phyloP scores from a whole-genome alignment of 352 stramenopile genomes.

The Chrysophaeum taylorii region DNA sequence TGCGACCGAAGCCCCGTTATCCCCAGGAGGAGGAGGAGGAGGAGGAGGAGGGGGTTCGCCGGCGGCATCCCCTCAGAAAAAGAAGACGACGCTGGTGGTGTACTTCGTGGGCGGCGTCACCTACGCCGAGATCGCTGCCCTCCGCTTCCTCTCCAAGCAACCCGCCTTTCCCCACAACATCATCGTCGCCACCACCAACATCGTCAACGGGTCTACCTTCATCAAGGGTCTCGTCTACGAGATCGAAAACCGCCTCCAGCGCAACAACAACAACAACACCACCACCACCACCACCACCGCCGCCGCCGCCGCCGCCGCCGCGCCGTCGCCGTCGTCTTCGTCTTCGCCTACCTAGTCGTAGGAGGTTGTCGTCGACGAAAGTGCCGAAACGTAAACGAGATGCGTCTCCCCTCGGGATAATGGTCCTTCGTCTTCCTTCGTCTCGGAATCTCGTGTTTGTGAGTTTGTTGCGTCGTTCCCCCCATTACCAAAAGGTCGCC shows the following conservation, averaged over 20 bases:
- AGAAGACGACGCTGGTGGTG: conserved; percentile 56
- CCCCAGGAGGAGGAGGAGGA: conserved; percentile 29
- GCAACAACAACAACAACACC: neutral
- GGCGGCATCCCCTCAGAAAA: conserved; percentile 44
- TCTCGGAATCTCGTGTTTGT: conserved; percentile 65
- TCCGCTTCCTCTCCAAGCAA: conserved; percentile 81
- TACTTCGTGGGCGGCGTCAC: conserved; percentile 90
- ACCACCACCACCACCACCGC: neutral
- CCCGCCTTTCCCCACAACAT: conserved; percentile 79
- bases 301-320: too few species aligned
- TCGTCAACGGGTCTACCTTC: conserved; percentile 66
- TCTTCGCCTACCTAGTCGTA: too few species aligned
- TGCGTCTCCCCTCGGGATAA: neutral
- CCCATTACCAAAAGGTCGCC: conserved; percentile 67
- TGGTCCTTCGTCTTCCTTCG: conserved; percentile 27
- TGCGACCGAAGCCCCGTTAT: neutral
- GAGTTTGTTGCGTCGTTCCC: conserved; percentile 54
- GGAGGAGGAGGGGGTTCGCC: conserved; percentile 53
- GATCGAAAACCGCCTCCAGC: conserved; percentile 20
- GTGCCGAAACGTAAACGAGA: neutral
- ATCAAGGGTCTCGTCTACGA: conserved; percentile 72
- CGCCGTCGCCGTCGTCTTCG: too few species aligned
- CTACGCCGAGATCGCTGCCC: conserved; percentile 88
- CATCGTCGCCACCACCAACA: conserved; percentile 81
- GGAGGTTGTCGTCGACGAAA: neutral